Evolutionary conservation across 331 rosid species (phyloP).

Genomic region (Spiraea crenata): DNA sequence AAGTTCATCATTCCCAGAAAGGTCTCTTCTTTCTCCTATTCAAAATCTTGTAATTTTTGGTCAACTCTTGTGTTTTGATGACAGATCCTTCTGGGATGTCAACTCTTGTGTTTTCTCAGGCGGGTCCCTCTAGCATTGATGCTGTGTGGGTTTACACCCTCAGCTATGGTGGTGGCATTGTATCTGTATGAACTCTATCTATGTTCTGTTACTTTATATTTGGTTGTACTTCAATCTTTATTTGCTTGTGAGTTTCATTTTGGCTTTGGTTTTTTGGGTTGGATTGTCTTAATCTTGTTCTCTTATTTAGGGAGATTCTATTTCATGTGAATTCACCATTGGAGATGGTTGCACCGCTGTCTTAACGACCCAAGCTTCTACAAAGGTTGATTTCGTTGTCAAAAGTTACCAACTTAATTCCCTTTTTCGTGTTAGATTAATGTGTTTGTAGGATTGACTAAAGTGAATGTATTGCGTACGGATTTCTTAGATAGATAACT

Average conservation of each 20-base stretch:
- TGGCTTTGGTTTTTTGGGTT: not conserved
- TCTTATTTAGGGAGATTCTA: constrained; percentile 65
- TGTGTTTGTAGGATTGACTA: not conserved
- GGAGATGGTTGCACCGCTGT: constrained; percentile 62
- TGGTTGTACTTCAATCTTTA: not conserved
- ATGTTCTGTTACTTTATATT: not conserved
- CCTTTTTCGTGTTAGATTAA: not conserved
- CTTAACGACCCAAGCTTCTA: constrained; percentile 84
- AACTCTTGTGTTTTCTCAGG: constrained; percentile 40
- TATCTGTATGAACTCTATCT: constrained; percentile 55
- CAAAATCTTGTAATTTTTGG: constrained; percentile 3
- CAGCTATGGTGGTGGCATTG: constrained; percentile 91
- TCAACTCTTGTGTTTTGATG: constrained; percentile 9
- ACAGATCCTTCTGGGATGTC: constrained; percentile 6
- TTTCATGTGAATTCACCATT: constrained; percentile 55
- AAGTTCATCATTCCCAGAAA: constrained; percentile 77
- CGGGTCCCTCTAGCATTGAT: constrained; percentile 73
- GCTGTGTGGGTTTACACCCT: constrained; percentile 84
- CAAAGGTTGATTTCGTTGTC: constrained; percentile 50
- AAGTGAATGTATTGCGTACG: not conserved
- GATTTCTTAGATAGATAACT: constrained; percentile 16
- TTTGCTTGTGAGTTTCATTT: not conserved
- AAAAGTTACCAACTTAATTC: not conserved
- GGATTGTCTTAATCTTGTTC: not conserved
- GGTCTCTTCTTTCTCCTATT: constrained; percentile 31